Evolutionary conservation across 2,329 filamentous ascomycete genomes (phyloP).

Genomic region (Delphinella strobiligena): DNA sequence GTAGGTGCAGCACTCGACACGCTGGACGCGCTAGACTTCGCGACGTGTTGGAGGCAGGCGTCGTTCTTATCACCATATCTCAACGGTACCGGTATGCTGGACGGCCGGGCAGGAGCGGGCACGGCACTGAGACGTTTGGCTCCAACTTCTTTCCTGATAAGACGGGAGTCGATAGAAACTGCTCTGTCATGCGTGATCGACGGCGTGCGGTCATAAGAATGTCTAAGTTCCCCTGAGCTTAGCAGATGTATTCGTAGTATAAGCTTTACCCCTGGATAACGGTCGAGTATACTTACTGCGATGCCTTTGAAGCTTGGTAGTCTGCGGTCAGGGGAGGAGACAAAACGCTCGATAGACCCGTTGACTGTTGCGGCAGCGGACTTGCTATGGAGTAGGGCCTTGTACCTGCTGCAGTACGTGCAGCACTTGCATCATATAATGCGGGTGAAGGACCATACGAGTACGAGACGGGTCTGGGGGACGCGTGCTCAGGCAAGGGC

Average conservation of each 20-base stretch:
- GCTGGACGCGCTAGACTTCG: slow-evolving; percentile 1
- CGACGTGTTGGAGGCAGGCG: slow-evolving; percentile 6
- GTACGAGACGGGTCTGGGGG: slow-evolving; percentile 29
- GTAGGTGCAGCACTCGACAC: slow-evolving; percentile 5
- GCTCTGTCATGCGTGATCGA: neutral
- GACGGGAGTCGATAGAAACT: slow-evolving; percentile 4
- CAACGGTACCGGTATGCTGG: slow-evolving; percentile 9
- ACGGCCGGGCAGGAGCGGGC: slow-evolving; percentile 1
- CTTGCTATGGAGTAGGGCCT: slow-evolving; percentile 22
- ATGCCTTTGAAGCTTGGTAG: slow-evolving; percentile 3
- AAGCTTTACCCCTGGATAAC: slow-evolving; percentile 7
- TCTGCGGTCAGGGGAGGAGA: slow-evolving; percentile 23
- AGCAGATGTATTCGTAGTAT: slow-evolving; percentile 1
- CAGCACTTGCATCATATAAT: neutral
- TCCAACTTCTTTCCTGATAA: neutral
- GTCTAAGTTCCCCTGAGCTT: slow-evolving; percentile 3
- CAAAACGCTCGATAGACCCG: slow-evolving; percentile 16
- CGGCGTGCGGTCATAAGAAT: neutral
- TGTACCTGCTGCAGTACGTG: slow-evolving; percentile 15
- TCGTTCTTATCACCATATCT: slow-evolving; percentile 10
- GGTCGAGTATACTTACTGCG: slow-evolving; percentile 9
- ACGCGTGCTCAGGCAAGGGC: slow-evolving; percentile 40
- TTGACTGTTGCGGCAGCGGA: slow-evolving; percentile 16
- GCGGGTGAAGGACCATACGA: neutral
- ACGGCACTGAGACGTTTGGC: neutral